Conservation (phyloP, 2,329 filamentous ascomycete genomes). For the Microsporum canis region DNA sequence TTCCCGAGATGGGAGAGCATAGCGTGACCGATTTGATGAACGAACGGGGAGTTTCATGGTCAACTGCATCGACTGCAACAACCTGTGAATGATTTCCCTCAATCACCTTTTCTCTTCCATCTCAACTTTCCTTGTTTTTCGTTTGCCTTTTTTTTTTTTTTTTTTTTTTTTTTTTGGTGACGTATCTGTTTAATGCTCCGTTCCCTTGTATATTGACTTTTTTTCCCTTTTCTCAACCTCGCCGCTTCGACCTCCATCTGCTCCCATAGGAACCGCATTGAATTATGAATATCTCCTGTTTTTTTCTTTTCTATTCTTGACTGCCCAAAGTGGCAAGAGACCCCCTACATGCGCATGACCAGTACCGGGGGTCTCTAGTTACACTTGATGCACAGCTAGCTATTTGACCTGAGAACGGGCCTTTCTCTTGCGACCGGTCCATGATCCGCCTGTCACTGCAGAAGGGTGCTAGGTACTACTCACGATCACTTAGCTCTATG, state of each 20-base stretch:
- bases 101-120: background rate
- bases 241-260: background rate
- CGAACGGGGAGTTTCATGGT: constrained; percentile 45
- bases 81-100: background rate
- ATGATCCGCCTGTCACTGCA: background rate
- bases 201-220: constrained; percentile 1
- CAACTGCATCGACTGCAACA: background rate
- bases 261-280: background rate
- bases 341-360: background rate
- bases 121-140: background rate
- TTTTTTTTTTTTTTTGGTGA: background rate
- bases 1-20: constrained; percentile 71
- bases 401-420: background rate
- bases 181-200: background rate
- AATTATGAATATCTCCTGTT: background rate
- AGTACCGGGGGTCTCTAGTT: background rate
- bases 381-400: background rate
- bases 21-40: constrained; percentile 61
- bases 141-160: background rate
- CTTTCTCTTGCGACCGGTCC: background rate
- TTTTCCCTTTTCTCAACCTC: background rate
- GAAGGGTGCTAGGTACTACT: background rate
- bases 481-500: background rate
- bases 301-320: no score
- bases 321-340: background rate